phyloP scores from a whole-genome alignment of 305 asterid species.

The Fraxinus angustifolia region DNA sequence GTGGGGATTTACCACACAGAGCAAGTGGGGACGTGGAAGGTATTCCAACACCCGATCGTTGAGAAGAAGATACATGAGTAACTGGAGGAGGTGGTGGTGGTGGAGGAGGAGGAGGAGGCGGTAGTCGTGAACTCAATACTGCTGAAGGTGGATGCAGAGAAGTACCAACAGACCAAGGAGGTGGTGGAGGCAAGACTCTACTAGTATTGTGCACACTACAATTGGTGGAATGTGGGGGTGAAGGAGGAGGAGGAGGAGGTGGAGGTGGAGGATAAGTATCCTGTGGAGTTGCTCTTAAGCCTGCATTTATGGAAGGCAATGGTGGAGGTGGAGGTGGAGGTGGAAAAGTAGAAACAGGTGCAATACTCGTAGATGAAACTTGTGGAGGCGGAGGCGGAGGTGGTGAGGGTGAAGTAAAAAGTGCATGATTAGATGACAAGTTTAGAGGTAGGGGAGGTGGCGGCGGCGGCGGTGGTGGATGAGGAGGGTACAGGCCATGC shows the following conservation, averaged over 20 bases:
- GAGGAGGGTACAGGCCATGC: background rate
- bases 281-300: constrained; percentile 13
- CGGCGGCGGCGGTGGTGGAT: background rate
- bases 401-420: constrained; percentile 8
- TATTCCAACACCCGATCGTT: constrained; percentile 2
- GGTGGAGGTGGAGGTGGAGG: constrained; percentile 20
- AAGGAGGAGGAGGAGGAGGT: background rate
- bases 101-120: constrained; percentile 16
- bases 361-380: background rate
- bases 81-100: constrained; percentile 26
- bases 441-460: background rate
- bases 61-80: background rate
- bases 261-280: constrained; percentile 2
- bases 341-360: background rate
- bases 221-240: constrained; percentile 17
- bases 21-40: constrained; percentile 11
- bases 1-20: background rate
- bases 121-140: constrained; percentile 21
- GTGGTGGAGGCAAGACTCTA: constrained; percentile 36
- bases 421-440: background rate
- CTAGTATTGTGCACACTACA: constrained; percentile 24
- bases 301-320: constrained; percentile 18
- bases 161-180: constrained; percentile 33
- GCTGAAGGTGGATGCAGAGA: constrained; percentile 4
- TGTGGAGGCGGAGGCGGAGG: background rate